Evolutionary conservation across 225 moss, liverwort and hornwort genomes (phyloP).

Genomic region (Antitrichia curtipendula): DNA sequence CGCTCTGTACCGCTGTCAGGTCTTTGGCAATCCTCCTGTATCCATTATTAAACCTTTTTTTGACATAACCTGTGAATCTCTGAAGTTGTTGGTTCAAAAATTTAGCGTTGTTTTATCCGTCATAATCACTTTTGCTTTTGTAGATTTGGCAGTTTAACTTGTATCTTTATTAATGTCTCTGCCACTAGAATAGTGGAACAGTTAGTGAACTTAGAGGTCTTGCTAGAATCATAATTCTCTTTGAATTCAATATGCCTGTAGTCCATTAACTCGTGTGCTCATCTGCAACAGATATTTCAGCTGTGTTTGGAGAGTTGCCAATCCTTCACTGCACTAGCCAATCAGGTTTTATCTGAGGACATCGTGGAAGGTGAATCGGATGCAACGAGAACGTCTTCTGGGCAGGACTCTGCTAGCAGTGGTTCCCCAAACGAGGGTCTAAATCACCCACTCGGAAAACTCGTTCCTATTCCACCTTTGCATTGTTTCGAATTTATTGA

Average conservation of each 20-base stretch:
- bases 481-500: conserved; percentile 66
- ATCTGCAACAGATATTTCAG: conserved; percentile 62
- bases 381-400: background rate
- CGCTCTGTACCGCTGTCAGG: conserved; percentile 78
- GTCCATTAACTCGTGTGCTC: background rate
- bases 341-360: conserved; percentile 16
- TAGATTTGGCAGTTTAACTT: background rate
- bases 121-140: background rate
- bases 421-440: background rate
- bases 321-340: conserved; percentile 31
- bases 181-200: background rate
- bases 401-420: background rate
- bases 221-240: background rate
- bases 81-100: background rate
- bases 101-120: background rate
- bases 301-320: conserved; percentile 65
- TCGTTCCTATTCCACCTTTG: conserved; percentile 35
- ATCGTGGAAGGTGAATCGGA: conserved; percentile 5
- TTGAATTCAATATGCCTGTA: background rate
- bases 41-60: background rate
- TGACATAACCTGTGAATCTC: background rate
- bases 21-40: background rate
- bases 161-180: background rate
- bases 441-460: conserved; percentile 6
- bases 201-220: background rate